Percentiles rank a stretch among this genome's conserved stretches.
Conservation (phyloP, 345 rosid genomes). For the Reutealis trisperma region DNA sequence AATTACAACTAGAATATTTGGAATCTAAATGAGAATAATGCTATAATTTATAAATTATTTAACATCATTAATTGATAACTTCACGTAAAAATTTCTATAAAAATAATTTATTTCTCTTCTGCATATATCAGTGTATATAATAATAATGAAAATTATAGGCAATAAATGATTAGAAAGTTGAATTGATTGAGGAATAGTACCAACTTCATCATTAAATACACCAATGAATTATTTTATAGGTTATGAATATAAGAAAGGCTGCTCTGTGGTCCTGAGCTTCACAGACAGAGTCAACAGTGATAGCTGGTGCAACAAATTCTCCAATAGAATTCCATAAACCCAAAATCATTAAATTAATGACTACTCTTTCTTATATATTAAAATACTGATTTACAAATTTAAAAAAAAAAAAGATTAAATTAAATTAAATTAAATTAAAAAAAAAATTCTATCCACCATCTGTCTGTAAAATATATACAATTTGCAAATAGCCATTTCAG, state of each 20-base stretch:
- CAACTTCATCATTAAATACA: conserved; percentile 17
- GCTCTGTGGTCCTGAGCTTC: conserved; percentile 11
- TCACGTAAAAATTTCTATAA: no score
- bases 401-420: background rate
- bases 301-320: background rate
- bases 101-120: background rate
- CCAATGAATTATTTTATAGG: conserved; percentile 7
- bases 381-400: background rate
- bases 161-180: conserved; percentile 6
- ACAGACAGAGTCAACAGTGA: background rate
- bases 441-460: conserved; percentile 9
- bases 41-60: no score
- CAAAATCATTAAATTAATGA: background rate
- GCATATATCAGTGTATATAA: background rate
- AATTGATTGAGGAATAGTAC: conserved; percentile 24
- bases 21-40: conserved; percentile 5
- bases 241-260: background rate
- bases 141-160: background rate
- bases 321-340: conserved; percentile 4
- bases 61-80: no score
- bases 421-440: no score
- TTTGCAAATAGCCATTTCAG: conserved; percentile 13
- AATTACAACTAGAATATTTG: conserved; percentile 1
- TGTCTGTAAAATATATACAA: conserved; percentile 14
- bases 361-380: background rate